Percentiles rank a stretch among this genome's conserved stretches.
Conservation (phyloP, 176 grass and related monocot species). For the Zea mays region Zm-B73-REFERENCE-NAM-5.0 NC_050099.1:249270001-249270500, state of each 20-base stretch:
- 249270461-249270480: neutral
- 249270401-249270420: neutral
- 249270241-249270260: no score
- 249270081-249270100: constrained; percentile 47
- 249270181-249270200: constrained; percentile 28
- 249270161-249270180: constrained; percentile 28
- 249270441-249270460: neutral
- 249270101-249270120: constrained; percentile 36
- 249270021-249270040: constrained; percentile 23
- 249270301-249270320: neutral
- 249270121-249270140: constrained; percentile 40
- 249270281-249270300: constrained; percentile 11
- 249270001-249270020: constrained; percentile 35
- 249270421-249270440: neutral
- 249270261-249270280: constrained; percentile 25
- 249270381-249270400: neutral
- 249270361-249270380: neutral
- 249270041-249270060: constrained; percentile 38
- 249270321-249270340: neutral
- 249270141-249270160: constrained; percentile 53
- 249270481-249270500: neutral
- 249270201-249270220: constrained; percentile 35
- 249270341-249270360: neutral
- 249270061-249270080: constrained; percentile 45
- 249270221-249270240: constrained; percentile 27